Base-by-base conservation (phyloP, 805 yeast species). In the Starmerella vaccinii region DNA sequence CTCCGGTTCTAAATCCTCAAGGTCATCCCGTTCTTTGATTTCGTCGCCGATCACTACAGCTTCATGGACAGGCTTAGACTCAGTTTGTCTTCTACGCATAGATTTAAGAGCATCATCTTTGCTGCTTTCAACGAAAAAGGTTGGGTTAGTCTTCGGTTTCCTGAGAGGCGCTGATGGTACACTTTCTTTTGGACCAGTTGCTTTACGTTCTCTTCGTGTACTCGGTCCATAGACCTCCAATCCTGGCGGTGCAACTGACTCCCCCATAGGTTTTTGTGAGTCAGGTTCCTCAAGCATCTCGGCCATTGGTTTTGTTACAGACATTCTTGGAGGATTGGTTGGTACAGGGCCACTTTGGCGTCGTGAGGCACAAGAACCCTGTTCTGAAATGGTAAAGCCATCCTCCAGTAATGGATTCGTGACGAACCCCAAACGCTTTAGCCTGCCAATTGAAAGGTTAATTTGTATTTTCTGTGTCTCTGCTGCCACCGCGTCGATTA, bases 41-140 rank as follows among this genome's bases (percentile, higher is more conserved):
- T 38, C 45, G 6, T 50, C 55, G 15, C 47, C 34, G 21, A 48
- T 49, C 2, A 57, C 59, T 2, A 53, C 51, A 21, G 47, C 41
- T 24, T 55, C 55, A 9, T 39, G 21, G 2, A 52, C 56, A 1
- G 57, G 52, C 33, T 12, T 41, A 4, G 18, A 8, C 4, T 16
- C 27, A n/a, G 47, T 46, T 21, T 18, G 30, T 7, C 45, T 39
- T 7, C 16, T 27, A 19, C 42, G 43, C 12, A 50, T 48, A 10
- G 48, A 26, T 24, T 49, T 35, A 15, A 50, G 33, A 1, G 49
- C 53, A 4, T 47, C 46, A 4, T 19, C 23, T 21, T 51, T 54
- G 19, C 35, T 23, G 3, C 39, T 27, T 16, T 29, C 40, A 2
- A 40, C 16, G 40, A 50, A 51, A 4, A 39, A 39, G 16, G 16